Evolutionary conservation across 2,329 filamentous ascomycete genomes (phyloP).

Genomic region (Cordyceps fumosorosea): DNA sequence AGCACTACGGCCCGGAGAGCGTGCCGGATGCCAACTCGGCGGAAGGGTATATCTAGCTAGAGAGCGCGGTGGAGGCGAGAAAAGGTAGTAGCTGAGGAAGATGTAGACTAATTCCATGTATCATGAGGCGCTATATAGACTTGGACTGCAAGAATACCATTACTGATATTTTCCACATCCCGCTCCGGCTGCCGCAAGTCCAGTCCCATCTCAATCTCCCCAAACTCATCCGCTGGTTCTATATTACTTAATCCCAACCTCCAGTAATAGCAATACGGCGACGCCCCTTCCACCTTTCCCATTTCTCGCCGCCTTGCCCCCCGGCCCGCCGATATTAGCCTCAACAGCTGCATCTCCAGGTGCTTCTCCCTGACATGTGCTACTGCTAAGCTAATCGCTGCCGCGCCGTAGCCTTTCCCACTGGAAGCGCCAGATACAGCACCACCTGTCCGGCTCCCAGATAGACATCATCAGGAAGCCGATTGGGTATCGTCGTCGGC

Average conservation of each 20-base stretch:
- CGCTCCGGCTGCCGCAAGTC: neutral
- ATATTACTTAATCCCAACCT: constrained; percentile 12
- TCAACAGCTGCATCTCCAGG: neutral
- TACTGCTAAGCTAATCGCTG: neutral
- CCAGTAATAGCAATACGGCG: constrained; percentile 10
- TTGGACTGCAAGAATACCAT: neutral
- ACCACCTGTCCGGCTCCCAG: constrained; percentile 7
- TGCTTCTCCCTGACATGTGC: constrained; percentile 5
- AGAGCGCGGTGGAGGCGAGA: constrained; percentile 32
- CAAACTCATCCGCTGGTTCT: constrained; percentile 1
- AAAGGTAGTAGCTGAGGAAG: neutral
- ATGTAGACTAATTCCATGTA: neutral
- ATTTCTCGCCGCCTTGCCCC: neutral
- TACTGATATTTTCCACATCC: no score
- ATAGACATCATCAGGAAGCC: constrained; percentile 14
- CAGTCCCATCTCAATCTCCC: constrained; percentile 9
- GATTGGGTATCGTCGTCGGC: constrained; percentile 13
- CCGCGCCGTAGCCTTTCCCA: constrained; percentile 2
- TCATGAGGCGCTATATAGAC: neutral
- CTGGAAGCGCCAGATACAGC: constrained; percentile 15
- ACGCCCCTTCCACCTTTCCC: constrained; percentile 1
- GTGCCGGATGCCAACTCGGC: constrained; percentile 37
- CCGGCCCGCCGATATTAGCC: constrained; percentile 6
- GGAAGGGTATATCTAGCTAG: constrained; percentile 34
- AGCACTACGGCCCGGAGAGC: constrained; percentile 32